Evolutionary conservation across 331 rosid genomes (phyloP).

Genomic region (Dryas integrifolia): DNA sequence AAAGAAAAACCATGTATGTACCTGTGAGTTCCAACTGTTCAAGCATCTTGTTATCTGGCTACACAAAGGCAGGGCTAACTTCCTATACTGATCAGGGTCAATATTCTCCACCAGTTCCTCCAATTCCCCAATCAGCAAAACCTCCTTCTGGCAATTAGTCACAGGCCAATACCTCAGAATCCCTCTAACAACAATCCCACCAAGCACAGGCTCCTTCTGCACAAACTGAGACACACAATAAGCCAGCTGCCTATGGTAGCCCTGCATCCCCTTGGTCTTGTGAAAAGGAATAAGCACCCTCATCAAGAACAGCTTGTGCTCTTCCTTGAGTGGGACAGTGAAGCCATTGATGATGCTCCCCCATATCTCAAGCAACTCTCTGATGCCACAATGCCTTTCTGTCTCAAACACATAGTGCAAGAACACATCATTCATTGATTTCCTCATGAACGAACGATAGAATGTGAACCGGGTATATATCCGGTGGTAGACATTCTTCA

Average conservation of each 20-base stretch:
- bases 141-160: constrained; percentile 72
- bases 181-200: constrained; percentile 71
- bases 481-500: constrained; percentile 67
- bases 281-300: constrained; percentile 80
- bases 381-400: constrained; percentile 67
- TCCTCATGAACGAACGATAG: constrained; percentile 65
- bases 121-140: constrained; percentile 68
- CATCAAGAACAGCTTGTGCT: constrained; percentile 77
- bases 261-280: constrained; percentile 68
- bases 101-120: constrained; percentile 75
- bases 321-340: constrained; percentile 82
- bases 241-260: constrained; percentile 65
- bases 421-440: constrained; percentile 63
- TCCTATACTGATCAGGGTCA: constrained; percentile 66
- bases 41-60: constrained; percentile 61
- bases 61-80: constrained; percentile 70
- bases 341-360: constrained; percentile 84
- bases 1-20: constrained; percentile 21
- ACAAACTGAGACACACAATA: constrained; percentile 83
- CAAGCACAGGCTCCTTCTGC: constrained; percentile 86
- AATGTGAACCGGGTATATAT: constrained; percentile 55
- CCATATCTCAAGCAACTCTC: constrained; percentile 89
- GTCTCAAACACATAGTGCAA: constrained; percentile 61
- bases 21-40: constrained; percentile 84
- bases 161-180: constrained; percentile 81